Base-by-base conservation (phyloP, 139 green algal species). In the Yamagishiella unicocca region DNA sequence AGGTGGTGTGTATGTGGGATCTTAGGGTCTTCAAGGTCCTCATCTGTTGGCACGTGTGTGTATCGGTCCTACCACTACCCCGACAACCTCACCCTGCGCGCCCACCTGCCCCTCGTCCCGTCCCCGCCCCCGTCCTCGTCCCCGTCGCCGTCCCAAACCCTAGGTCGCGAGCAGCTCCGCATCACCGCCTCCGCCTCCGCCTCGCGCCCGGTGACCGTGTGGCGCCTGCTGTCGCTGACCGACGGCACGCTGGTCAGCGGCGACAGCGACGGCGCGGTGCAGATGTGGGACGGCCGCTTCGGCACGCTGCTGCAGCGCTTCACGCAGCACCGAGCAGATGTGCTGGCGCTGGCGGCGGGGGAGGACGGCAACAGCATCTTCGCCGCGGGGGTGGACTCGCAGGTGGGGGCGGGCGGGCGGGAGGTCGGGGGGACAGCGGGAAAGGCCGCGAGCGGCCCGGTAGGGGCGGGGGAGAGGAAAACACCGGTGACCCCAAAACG, bases 171-270 rank as follows among this genome's bases (percentile, higher is more conserved):
- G 91, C 67, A 93, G 2, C 87, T 96, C 70, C 95, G 95, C 88
- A 96, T 98, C 86, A 96, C 93, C 9, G 92, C 90, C 24, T 87
- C 90, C 86, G 72, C 73, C 53, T 33, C 38, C 87, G 86, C 87
- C 42, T 14, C 27, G 1, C 82, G 94, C 27, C 83, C 93, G 25
- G 75, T 92, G 43, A 97, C 95, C 90, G 90, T 98, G 33, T 99
- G 97, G 97, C 83, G 92, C 10, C 62, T 98, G 64, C 45, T 93
- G 37, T 93, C 96, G 35, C 93, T 99, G 62, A 87, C 90, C 2
- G 95, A 98, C 62, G 96, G 95, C 84, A 96, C 92, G 4, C 84
- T 99, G n/a, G 97, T 97, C 45, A 95, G 55, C 33, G 97, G 95
- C 14, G 97, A 98, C 90, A 93, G 87, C 46, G 86, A 88, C 21